A percentile compares a stretch with the other conserved stretches of the same genome.
Evolutionary conservation across 1,139 yeast species (phyloP).

Genomic region (Geotrichum europaeum): DNA sequence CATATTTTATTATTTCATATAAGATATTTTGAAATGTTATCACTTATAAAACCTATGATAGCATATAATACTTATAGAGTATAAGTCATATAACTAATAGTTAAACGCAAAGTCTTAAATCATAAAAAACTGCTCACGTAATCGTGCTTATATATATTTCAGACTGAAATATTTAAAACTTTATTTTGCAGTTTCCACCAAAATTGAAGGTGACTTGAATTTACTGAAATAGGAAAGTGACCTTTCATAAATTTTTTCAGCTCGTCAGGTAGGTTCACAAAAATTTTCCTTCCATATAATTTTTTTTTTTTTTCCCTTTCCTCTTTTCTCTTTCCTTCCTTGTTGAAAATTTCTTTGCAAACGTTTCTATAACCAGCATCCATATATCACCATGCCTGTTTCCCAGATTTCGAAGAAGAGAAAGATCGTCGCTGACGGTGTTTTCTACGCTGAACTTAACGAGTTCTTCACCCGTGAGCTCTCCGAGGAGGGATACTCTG

Average conservation of each 20-base stretch:
- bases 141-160: background rate
- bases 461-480: slow-evolving; percentile 99
- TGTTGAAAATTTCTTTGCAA: slow-evolving; percentile 7
- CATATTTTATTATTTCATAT: too few species aligned
- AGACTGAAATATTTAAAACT: background rate
- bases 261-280: slow-evolving; percentile 1
- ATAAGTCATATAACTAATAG: too few species aligned
- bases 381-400: slow-evolving; percentile 15
- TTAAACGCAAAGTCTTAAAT: too few species aligned
- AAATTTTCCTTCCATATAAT: background rate
- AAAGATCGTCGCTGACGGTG: slow-evolving; percentile 95
- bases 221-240: background rate
- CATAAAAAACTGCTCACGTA: background rate
- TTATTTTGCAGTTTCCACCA: background rate
- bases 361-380: slow-evolving; percentile 11
- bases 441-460: slow-evolving; percentile 99
- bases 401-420: slow-evolving; percentile 38
- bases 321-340: background rate
- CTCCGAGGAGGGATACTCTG: slow-evolving; percentile 99
- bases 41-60: too few species aligned
- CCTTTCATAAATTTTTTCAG: background rate
- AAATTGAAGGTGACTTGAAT: background rate
- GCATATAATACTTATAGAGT: too few species aligned
- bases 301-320: background rate
- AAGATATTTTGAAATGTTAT: too few species aligned